Percentiles rank a stretch among this genome's conserved stretches.
These are phyloP conservation scores for Dothiorella sarmentorum DNA, from an alignment of 2,329 filamentous ascomycete genomes.

Conservation along the genomic window DNA sequence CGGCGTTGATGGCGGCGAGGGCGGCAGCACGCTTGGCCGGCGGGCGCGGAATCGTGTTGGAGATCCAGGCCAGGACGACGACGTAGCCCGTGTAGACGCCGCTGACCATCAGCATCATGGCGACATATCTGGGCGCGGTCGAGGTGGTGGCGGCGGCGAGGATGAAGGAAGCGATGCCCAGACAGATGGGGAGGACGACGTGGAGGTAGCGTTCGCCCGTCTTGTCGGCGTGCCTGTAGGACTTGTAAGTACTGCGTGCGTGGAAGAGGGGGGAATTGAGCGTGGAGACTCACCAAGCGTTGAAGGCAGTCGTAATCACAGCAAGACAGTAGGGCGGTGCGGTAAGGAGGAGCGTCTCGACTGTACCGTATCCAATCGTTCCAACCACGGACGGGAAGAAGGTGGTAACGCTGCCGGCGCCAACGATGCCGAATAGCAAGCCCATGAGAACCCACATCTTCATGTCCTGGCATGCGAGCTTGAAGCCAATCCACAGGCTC, in stretches of 20 bases:
- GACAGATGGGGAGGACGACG: slow-evolving; percentile 58
- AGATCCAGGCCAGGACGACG: slow-evolving; percentile 70
- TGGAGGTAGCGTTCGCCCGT: slow-evolving; percentile 71
- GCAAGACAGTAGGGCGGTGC: slow-evolving; percentile 55
- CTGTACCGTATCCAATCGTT: slow-evolving; percentile 44
- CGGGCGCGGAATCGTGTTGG: slow-evolving; percentile 69
- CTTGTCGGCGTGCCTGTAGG: slow-evolving; percentile 57
- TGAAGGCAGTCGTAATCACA: slow-evolving; percentile 59
- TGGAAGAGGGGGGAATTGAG: no score
- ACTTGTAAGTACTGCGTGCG: neutral
- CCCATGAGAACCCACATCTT: slow-evolving; percentile 41
- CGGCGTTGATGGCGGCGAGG: slow-evolving; percentile 71
- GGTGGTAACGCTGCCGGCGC: slow-evolving; percentile 39
- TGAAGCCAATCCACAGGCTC: slow-evolving; percentile 39
- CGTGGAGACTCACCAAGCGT: slow-evolving; percentile 49
- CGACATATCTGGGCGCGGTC: slow-evolving; percentile 61
- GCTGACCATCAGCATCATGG: slow-evolving; percentile 68
- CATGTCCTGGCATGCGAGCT: slow-evolving; percentile 38
- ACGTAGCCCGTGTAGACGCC: slow-evolving; percentile 61
- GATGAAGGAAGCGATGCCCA: slow-evolving; percentile 64
- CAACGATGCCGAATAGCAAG: slow-evolving; percentile 40
- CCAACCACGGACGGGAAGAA: slow-evolving; percentile 47
- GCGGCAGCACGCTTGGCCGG: slow-evolving; percentile 71
- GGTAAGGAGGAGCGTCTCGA: slow-evolving; percentile 50
- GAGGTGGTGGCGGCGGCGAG: slow-evolving; percentile 61